Base-by-base conservation (phyloP, 106 monocot species). In the Dendrobium huoshanense region DNA sequence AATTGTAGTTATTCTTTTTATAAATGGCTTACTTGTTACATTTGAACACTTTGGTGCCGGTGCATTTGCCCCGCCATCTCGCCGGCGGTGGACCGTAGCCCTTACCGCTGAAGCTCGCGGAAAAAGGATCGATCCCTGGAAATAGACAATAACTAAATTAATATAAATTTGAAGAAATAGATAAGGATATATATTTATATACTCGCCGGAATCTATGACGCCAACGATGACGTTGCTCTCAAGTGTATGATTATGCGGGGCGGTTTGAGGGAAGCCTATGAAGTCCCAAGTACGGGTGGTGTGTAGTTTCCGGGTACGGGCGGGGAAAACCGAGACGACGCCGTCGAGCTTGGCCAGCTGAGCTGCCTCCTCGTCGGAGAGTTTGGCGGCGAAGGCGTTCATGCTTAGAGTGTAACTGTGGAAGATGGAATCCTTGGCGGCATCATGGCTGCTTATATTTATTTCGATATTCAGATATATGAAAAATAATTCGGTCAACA, bases 241-340 rank as follows among this genome's bases (percentile, higher is more conserved):
- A 16, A 45, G 33, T 19, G 81, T 7, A 2, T 13, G 16, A 31
- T 67, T 84, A 3, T 31, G 65, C 49, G 42, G 22, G 25, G 48
- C 75, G 16, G 27, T 78, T 5, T 1, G 10, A 11, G 87, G 87
- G 72, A 87, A 84, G 29, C 81, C 81, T 27, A 81, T 42, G 73
- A 81, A 87, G 70, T 82, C 56, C 87, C 87, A 87, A 31, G 87
- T 81, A 1, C 47, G 59, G 13, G 87, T 84, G 1, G 87, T 87
- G 86, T 83, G 86, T 1, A 83, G 79, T 42, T 83, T 40, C 55
- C 49, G 27, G 22, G 20, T 11, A 41, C 41, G 75, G n/a, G 31
- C 78, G 1, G 87, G 84, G 47, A 87, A 79, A 48, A 87, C 84
- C 10, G 87, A 87, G 22, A 87, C 81, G 27, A 83, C 81, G 5